phyloP scores from a whole-genome alignment of 345 rosid genomes.

The Linum usitatissimum region DNA sequence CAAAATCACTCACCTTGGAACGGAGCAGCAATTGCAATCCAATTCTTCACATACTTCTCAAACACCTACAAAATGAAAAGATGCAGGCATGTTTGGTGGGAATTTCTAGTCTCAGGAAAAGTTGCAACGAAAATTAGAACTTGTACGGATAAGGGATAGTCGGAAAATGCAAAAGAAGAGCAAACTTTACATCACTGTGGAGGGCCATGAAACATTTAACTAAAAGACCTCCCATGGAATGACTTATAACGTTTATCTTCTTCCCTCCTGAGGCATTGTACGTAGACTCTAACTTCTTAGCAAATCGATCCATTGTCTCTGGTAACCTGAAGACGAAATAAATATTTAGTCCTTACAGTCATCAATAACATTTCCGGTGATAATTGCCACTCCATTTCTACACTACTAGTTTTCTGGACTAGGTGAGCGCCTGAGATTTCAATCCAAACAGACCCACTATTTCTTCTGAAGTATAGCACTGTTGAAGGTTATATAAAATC shows the following conservation, averaged over 20 bases:
- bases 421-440: background rate
- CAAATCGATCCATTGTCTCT: slow-evolving; percentile 58
- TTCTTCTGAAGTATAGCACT: background rate
- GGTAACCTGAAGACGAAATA: slow-evolving; percentile 39
- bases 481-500: background rate
- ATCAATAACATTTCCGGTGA: background rate
- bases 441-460: background rate
- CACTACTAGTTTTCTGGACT: background rate
- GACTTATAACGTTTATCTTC: slow-evolving; percentile 77
- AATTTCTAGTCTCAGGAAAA: background rate
- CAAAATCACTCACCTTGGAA: slow-evolving; percentile 48
- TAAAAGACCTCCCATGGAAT: slow-evolving; percentile 93
- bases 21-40: slow-evolving; percentile 97
- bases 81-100: background rate
- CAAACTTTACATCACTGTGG: slow-evolving; percentile 51
- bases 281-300: slow-evolving; percentile 53
- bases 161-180: background rate
- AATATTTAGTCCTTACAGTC: slow-evolving; percentile 8
- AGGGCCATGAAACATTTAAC: slow-evolving; percentile 91
- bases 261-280: slow-evolving; percentile 78
- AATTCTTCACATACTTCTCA: slow-evolving; percentile 77
- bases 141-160: background rate
- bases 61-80: slow-evolving; percentile 41
- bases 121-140: background rate
- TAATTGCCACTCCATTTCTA: background rate